Evolutionary conservation across 257 asterid species (phyloP).

Genomic region (Coffea eugenioides): DNA sequence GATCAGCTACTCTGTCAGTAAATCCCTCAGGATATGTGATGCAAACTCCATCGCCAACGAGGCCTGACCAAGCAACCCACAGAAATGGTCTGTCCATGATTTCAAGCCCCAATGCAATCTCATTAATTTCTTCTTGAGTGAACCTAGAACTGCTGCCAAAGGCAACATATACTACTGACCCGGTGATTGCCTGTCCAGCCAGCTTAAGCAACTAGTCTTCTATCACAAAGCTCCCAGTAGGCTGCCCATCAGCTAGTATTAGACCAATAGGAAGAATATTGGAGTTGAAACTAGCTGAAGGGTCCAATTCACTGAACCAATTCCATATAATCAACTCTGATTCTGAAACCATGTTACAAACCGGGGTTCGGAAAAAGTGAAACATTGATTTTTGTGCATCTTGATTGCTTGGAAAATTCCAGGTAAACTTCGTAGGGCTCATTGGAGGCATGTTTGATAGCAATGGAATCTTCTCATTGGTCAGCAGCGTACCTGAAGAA

Average conservation of each 20-base stretch:
- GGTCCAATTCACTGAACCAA: conserved; percentile 44
- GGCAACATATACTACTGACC: conserved; percentile 58
- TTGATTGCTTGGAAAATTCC: conserved; percentile 45
- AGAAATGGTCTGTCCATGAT: conserved; percentile 42
- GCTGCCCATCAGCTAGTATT: conserved; percentile 31
- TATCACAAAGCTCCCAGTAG: conserved; percentile 36
- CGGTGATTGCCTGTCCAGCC: conserved; percentile 54
- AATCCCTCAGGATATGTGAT: conserved; percentile 23
- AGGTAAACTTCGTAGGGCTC: conserved; percentile 34
- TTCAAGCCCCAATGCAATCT: conserved; percentile 55
- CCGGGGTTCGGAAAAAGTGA: conserved; percentile 2
- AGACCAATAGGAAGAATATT: conserved; percentile 55
- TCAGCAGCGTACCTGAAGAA: conserved; percentile 42
- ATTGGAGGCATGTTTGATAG: conserved; percentile 40
- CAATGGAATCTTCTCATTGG: conserved; percentile 31
- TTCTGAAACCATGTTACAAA: conserved; percentile 7
- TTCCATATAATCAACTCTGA: conserved; percentile 52
- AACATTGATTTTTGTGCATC: conserved; percentile 29
- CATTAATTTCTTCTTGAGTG: conserved; percentile 40
- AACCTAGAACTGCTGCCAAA: conserved; percentile 58
- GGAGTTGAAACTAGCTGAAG: conserved; percentile 21
- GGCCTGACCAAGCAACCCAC: conserved; percentile 53
- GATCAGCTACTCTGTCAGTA: conserved; percentile 22
- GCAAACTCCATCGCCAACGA: conserved; percentile 13
- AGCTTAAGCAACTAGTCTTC: conserved; percentile 53